Evolutionary conservation across 345 rosid genomes (phyloP).

Genomic region (Boechera divaricarpa): DNA sequence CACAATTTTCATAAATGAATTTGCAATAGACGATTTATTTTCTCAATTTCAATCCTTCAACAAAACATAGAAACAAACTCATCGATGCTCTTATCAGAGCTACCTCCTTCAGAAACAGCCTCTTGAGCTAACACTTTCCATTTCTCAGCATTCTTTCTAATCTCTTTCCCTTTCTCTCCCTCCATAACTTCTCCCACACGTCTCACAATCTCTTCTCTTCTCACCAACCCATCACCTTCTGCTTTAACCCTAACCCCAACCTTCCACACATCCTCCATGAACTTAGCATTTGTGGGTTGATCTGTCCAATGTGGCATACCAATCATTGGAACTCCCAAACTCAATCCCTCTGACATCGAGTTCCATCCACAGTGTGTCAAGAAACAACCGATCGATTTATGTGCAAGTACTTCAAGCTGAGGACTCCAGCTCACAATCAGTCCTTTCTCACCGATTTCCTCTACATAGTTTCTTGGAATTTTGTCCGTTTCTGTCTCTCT

Average conservation of each 20-base stretch:
- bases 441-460: constrained; percentile 50
- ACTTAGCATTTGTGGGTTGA: constrained; percentile 50
- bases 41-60: neutral
- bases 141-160: constrained; percentile 49
- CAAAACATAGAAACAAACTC: constrained; percentile 47
- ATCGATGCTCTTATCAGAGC: constrained; percentile 53
- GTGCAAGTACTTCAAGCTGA: constrained; percentile 57
- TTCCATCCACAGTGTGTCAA: constrained; percentile 66
- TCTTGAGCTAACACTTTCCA: constrained; percentile 61
- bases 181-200: constrained; percentile 63
- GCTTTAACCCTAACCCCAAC: constrained; percentile 51
- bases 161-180: constrained; percentile 50
- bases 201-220: constrained; percentile 52
- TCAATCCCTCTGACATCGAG: constrained; percentile 43
- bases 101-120: constrained; percentile 63
- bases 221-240: constrained; percentile 44
- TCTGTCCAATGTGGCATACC: constrained; percentile 51
- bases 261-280: constrained; percentile 53
- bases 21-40: neutral
- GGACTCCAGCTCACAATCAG: constrained; percentile 60
- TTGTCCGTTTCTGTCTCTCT: constrained; percentile 56
- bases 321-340: constrained; percentile 50
- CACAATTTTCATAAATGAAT: neutral
- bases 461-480: constrained; percentile 43
- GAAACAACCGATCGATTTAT: constrained; percentile 54